These are phyloP conservation scores for Sugiyamaella valdiviana DNA, from an alignment of 805 yeast genomes.

Conservation along the genomic window DNA sequence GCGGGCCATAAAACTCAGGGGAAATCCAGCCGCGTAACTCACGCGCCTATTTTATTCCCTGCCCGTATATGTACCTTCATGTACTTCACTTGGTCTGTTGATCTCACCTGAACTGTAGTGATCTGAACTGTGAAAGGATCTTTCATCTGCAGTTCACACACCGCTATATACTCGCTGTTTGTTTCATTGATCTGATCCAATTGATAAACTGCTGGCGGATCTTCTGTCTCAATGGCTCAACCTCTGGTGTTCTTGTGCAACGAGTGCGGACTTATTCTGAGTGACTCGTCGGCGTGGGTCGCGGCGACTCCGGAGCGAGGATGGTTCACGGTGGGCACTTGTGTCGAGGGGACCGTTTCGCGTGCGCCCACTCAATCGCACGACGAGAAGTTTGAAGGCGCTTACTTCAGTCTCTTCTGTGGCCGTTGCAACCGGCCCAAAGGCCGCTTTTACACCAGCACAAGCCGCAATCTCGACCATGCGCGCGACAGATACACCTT, in stretches of 20 bases:
- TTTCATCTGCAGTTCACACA: too few relatives aligned
- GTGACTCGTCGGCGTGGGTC: slow-evolving; percentile 25
- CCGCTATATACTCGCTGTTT: too few relatives aligned
- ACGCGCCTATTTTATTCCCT: too few relatives aligned
- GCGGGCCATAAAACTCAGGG: too few relatives aligned
- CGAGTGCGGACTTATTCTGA: slow-evolving; percentile 22
- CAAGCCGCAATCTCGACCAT: slow-evolving; percentile 25
- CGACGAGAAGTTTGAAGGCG: slow-evolving; percentile 22
- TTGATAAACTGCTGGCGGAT: too few relatives aligned
- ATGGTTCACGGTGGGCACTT: slow-evolving; percentile 19
- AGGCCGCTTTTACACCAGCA: slow-evolving; percentile 24
- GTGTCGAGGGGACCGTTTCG: slow-evolving; percentile 14
- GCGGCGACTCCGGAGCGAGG: slow-evolving; percentile 19
- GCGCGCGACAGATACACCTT: slow-evolving; percentile 23
- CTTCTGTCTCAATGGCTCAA: background rate
- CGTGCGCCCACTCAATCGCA: slow-evolving; percentile 8
- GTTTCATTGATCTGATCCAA: too few relatives aligned
- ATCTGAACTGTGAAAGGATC: too few relatives aligned
- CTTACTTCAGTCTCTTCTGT: slow-evolving; percentile 21
- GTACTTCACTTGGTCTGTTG: too few relatives aligned
- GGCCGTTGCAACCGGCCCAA: slow-evolving; percentile 16
- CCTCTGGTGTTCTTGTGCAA: slow-evolving; percentile 28
- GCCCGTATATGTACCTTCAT: too few relatives aligned
- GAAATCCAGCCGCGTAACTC: too few relatives aligned
- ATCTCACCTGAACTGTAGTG: too few relatives aligned